Evolutionary conservation across 257 asterid species (phyloP).

Genomic region (Capsicum baccatum): DNA sequence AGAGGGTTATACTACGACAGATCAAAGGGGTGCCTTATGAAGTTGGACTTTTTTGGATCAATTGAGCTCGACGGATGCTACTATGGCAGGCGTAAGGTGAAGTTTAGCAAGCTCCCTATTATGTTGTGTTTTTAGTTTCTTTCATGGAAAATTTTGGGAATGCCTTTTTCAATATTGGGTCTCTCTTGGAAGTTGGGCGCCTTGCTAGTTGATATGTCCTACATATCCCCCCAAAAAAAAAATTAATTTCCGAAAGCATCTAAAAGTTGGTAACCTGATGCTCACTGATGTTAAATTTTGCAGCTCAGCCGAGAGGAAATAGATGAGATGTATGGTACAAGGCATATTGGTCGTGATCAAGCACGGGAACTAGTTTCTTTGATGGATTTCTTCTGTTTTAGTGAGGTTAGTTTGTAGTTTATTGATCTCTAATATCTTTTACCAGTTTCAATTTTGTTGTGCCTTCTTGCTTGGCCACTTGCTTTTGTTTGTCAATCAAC

Average conservation of each 20-base stretch:
- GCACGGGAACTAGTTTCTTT: constrained; percentile 83
- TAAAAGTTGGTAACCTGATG: constrained; percentile 25
- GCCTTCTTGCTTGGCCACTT: background rate
- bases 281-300: constrained; percentile 32
- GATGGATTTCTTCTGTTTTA: constrained; percentile 98
- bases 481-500: background rate
- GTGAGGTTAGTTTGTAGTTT: constrained; percentile 72
- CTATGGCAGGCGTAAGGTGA: constrained; percentile 93
- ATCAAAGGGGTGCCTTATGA: constrained; percentile 89
- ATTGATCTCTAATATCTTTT: constrained; percentile 21
- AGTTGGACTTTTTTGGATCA: constrained; percentile 96
- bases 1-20: constrained; percentile 95
- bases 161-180: constrained; percentile 7
- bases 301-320: constrained; percentile 86
- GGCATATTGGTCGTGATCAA: constrained; percentile 94
- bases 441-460: constrained; percentile 24
- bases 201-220: background rate
- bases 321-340: constrained; percentile 76
- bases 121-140: constrained; percentile 1
- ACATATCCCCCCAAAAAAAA: background rate
- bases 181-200: background rate
- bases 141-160: background rate
- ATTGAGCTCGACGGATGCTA: constrained; percentile 97
- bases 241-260: background rate
- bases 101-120: constrained; percentile 4